phyloP scores from a whole-genome alignment of 371 early-diverging fungal genomes.

The Mucor racemosus region DNA sequence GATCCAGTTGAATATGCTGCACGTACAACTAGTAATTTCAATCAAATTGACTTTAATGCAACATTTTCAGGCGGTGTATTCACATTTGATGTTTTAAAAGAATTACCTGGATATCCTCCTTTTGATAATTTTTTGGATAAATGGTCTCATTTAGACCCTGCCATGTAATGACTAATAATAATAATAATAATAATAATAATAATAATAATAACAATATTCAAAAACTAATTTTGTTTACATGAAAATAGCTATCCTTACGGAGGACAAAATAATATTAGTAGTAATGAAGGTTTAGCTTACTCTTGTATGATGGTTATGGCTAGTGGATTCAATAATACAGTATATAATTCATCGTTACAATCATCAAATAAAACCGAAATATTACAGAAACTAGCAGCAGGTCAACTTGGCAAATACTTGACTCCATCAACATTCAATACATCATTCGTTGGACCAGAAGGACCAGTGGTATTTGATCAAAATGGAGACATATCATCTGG shows the following conservation, averaged over 20 bases:
- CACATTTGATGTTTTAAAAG: slow-evolving; percentile 32
- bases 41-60: slow-evolving; percentile 35
- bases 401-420: slow-evolving; percentile 38
- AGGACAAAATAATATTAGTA: slow-evolving; percentile 37
- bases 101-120: slow-evolving; percentile 48
- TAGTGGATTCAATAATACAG: slow-evolving; percentile 48
- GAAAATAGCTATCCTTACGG: slow-evolving; percentile 39
- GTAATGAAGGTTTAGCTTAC: slow-evolving; percentile 55
- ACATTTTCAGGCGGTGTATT: slow-evolving; percentile 56
- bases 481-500: slow-evolving; percentile 56
- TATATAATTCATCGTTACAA: slow-evolving; percentile 27
- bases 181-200: too few species aligned
- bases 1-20: slow-evolving; percentile 41
- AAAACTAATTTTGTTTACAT: not conserved
- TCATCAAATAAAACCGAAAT: slow-evolving; percentile 27
- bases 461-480: slow-evolving; percentile 61
- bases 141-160: slow-evolving; percentile 51
- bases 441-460: slow-evolving; percentile 59
- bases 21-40: slow-evolving; percentile 19
- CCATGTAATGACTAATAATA: slow-evolving; percentile 35
- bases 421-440: slow-evolving; percentile 50
- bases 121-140: slow-evolving; percentile 51
- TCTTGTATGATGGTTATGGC: slow-evolving; percentile 63
- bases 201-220: not conserved
- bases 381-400: slow-evolving; percentile 27